Percentiles rank a stretch among this genome's conserved stretches.
Evolutionary conservation across 176 grass and related monocot genomes (phyloP).

Genomic region (Juncus effusus): DNA sequence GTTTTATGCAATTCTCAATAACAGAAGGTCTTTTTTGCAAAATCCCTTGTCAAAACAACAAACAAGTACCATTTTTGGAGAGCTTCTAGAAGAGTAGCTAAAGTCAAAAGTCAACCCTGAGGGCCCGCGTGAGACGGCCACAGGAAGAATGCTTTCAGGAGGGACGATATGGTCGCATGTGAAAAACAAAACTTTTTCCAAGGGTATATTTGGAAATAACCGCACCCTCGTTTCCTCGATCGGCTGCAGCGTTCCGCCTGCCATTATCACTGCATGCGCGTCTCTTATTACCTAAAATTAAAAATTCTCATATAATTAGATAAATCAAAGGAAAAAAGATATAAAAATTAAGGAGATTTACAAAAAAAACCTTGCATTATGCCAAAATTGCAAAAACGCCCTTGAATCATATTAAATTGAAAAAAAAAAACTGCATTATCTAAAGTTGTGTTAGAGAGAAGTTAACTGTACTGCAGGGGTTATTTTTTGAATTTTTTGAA

Average conservation of each 20-base stretch:
- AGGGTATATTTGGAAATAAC: conserved; percentile 50
- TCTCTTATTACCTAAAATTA: conserved; percentile 50
- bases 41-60: not conserved
- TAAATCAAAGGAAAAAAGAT: no score
- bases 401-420: not conserved
- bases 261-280: conserved; percentile 67
- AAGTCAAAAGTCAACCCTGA: conserved; percentile 96
- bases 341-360: not conserved
- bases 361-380: not conserved
- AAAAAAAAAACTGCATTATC: not conserved
- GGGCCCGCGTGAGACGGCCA: conserved; percentile 74
- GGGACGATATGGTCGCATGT: conserved; percentile 91
- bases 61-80: conserved; percentile 54
- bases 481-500: no score
- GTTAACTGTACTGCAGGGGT: no score
- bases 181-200: conserved; percentile 61
- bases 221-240: conserved; percentile 93
- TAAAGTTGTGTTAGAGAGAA: no score
- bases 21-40: no score
- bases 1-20: no score
- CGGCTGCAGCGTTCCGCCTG: conserved; percentile 90
- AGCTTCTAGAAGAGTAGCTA: conserved; percentile 82
- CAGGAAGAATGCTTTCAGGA: conserved; percentile 85
- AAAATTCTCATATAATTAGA: conserved; percentile 8
- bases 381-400: not conserved